Evolutionary conservation across 768 basidiomycete species (phyloP).

Genomic region (Leccinum longicurvipes): DNA sequence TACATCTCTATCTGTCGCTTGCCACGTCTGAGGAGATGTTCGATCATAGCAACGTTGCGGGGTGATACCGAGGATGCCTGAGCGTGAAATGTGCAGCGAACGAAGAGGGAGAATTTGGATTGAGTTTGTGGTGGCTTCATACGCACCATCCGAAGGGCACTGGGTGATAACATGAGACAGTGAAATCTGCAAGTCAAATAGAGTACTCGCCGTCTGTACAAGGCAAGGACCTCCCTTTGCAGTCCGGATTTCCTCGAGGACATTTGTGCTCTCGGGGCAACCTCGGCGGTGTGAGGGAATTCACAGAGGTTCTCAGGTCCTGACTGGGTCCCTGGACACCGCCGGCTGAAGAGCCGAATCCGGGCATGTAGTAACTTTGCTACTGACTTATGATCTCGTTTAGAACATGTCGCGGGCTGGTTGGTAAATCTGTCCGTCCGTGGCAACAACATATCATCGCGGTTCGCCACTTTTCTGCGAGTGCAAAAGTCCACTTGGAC

Average conservation of each 20-base stretch:
- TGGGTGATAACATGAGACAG: slow-evolving; percentile 27
- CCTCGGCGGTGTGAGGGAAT: background rate
- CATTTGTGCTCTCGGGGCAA: slow-evolving; percentile 18
- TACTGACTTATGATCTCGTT: slow-evolving; percentile 17
- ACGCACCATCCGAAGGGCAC: slow-evolving; percentile 72
- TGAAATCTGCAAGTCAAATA: background rate
- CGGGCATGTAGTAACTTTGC: background rate
- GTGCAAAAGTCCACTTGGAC: slow-evolving; percentile 1
- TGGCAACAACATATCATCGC: slow-evolving; percentile 9
- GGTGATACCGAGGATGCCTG: slow-evolving; percentile 60
- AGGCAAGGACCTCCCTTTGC: slow-evolving; percentile 48
- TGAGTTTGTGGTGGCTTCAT: slow-evolving; percentile 60
- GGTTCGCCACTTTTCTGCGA: slow-evolving; percentile 14
- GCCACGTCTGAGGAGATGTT: slow-evolving; percentile 73
- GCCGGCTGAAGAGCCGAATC: slow-evolving; percentile 16
- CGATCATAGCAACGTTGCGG: slow-evolving; percentile 65
- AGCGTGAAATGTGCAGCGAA: slow-evolving; percentile 66
- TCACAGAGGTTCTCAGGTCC: slow-evolving; percentile 5
- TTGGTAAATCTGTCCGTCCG: slow-evolving; percentile 2
- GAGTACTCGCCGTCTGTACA: slow-evolving; percentile 52
- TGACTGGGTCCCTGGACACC: slow-evolving; percentile 17
- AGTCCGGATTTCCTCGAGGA: slow-evolving; percentile 42
- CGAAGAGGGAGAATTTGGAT: slow-evolving; percentile 62
- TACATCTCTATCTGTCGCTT: slow-evolving; percentile 65
- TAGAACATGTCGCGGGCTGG: slow-evolving; percentile 9